Evolutionary conservation across 1,284 basidiomycete genomes (phyloP), one percentile per base, ranked within the genome.

Genomic region (Leccinum subatratum): DNA sequence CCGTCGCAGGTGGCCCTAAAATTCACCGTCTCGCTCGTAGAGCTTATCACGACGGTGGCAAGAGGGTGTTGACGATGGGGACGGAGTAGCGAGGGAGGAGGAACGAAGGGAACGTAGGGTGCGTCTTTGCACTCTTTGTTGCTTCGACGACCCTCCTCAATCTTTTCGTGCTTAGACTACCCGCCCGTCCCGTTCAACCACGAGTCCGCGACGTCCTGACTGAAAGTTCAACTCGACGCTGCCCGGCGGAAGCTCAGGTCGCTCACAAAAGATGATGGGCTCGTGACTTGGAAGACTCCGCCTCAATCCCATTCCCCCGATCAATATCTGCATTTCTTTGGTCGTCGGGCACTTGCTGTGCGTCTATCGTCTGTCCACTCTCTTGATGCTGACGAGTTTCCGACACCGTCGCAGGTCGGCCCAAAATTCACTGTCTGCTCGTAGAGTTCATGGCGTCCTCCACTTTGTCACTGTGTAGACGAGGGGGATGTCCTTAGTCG

Each of bases 401-500:
- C 14, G 83, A 83, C 32, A 32, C 32, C 32, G 32, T 32, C 32
- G 9, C 32, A 32, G 32, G 32, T 32, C 32, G 32, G 32, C 32
- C 32, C 32, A 32, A 32, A 32, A 32, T 32, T 32, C 32, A 32
- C 32, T 32, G 32, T 9, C 32, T 32, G 32, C 32, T 32, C 32
- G 32, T 32, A 32, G 32, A 32, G 32, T 32, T 32, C 32, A 32
- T 32, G 32, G 32, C 32, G 32, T 32, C 32, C 32, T 32, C 32
- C 8, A 7, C 7, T 51, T 37, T 30, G 59, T 12, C 16, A 37
- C 22, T 25, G 4, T 32, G 34, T 69, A 91, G 92, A 90, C 62
- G 91, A 94, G 75, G 86, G 90, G 68, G 92, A 93, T 72, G 75
- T 88, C 9, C 92, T 92, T 69, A 84, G 68, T 91, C 88, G 16